phyloP scores from a whole-genome alignment of 2,329 filamentous ascomycete genomes.

The Epichloe typhina region DNA sequence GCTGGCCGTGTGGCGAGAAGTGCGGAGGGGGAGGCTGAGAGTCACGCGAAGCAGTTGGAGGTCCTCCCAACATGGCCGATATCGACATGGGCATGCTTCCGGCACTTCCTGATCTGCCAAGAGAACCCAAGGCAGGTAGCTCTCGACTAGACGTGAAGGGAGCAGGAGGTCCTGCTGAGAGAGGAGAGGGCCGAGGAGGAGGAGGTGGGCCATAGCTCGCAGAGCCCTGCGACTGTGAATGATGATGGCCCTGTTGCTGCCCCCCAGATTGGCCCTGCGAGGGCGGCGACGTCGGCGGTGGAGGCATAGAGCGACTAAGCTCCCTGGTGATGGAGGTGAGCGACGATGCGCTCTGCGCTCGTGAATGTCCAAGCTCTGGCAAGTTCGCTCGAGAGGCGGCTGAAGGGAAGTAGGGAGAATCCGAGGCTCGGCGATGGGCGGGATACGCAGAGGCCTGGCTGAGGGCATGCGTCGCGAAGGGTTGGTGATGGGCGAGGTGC shows the following conservation, averaged over 20 bases:
- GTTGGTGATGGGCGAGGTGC: conserved; percentile 5
- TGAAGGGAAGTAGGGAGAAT: conserved; percentile 28
- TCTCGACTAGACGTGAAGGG: conserved; percentile 38
- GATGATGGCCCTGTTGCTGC: conserved; percentile 15
- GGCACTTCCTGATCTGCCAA: conserved; percentile 32
- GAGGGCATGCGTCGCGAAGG: conserved; percentile 1
- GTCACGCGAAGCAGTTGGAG: conserved; percentile 30
- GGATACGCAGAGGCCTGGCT: conserved; percentile 15
- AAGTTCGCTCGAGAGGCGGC: conserved; percentile 16
- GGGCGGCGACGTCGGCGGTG: conserved; percentile 31
- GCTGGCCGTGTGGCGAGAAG: conserved; percentile 29
- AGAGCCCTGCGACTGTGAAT: conserved; percentile 20
- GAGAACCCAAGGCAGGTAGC: conserved; percentile 35
- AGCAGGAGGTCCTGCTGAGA: conserved; percentile 29
- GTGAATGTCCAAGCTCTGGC: conserved; percentile 24
- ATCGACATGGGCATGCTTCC: conserved; percentile 47
- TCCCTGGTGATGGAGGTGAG: conserved; percentile 24
- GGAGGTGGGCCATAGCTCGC: conserved; percentile 31
- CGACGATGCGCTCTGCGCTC: conserved; percentile 32
- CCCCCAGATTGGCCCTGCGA: conserved; percentile 13
- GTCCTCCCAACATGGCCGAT: conserved; percentile 45
- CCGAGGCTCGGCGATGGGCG: conserved; percentile 26
- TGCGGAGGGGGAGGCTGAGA: conserved; percentile 23
- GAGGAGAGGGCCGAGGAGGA: conserved; percentile 30
- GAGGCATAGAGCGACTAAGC: conserved; percentile 31